These are phyloP conservation scores for Termitomyces sp. DNA, from an alignment of 768 basidiomycete genomes.

Conservation along the genomic window DNA sequence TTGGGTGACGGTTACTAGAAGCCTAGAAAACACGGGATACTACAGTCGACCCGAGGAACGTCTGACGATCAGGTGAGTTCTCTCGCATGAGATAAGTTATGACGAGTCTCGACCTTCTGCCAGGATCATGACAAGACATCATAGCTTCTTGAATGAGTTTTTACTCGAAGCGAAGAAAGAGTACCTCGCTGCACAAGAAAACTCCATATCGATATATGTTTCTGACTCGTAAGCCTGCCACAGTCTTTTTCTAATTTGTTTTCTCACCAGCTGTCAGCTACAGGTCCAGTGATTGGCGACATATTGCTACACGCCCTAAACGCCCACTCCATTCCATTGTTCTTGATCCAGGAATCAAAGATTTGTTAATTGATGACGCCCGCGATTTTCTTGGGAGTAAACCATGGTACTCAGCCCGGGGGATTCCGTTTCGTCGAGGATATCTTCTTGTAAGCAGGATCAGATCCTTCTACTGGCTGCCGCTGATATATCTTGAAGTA, in stretches of 20 bases:
- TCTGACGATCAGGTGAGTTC: conserved; percentile 43
- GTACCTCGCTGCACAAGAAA: conserved; percentile 31
- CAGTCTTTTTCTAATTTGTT: background rate
- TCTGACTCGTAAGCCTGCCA: conserved; percentile 28
- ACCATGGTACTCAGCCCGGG: conserved; percentile 68
- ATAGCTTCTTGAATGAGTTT: conserved; percentile 29
- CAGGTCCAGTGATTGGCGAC: conserved; percentile 36
- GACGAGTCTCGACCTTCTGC: conserved; percentile 16
- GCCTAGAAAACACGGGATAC: conserved; percentile 5
- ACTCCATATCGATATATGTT: conserved; percentile 37
- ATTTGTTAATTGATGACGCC: conserved; percentile 62
- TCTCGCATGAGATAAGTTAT: conserved; percentile 37
- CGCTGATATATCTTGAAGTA: conserved; percentile 30
- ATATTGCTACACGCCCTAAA: conserved; percentile 49
- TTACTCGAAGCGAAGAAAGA: conserved; percentile 35
- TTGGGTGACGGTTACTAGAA: conserved; percentile 21
- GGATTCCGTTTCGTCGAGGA: conserved; percentile 78
- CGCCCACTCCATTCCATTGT: conserved; percentile 64
- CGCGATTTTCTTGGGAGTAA: conserved; percentile 65
- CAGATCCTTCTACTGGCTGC: background rate
- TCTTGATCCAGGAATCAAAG: conserved; percentile 63
- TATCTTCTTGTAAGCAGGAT: conserved; percentile 47
- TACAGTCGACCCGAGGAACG: conserved; percentile 24
- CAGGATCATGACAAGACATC: conserved; percentile 39
- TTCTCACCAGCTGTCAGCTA: conserved; percentile 30